phyloP scores from a whole-genome alignment of 148 eudicot genomes.

The Camellia lanceoleosa region DNA sequence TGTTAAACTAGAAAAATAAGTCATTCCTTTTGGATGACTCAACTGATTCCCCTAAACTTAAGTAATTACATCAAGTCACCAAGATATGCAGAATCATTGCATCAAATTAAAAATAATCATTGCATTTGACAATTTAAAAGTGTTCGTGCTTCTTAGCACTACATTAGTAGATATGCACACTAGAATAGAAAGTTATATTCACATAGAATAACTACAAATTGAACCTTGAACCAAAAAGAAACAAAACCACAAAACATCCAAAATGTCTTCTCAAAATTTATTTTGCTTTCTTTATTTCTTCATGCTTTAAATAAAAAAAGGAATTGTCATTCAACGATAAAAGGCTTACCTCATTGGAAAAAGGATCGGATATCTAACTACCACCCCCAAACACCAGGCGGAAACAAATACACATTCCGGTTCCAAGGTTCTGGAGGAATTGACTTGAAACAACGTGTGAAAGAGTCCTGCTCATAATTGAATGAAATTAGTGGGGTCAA shows the following conservation, averaged over 20 bases:
- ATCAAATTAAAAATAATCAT: neutral
- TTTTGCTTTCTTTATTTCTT: neutral
- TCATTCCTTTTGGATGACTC: neutral
- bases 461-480: constrained; percentile 70
- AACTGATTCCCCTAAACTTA: neutral
- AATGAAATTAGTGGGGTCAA: constrained; percentile 7
- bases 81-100: neutral
- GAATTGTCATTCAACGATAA: neutral
- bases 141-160: too few relatives aligned
- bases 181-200: neutral
- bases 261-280: neutral
- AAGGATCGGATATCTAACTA: constrained; percentile 70
- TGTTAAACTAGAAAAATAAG: neutral
- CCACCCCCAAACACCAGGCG: constrained; percentile 90
- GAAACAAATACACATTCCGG: constrained; percentile 93
- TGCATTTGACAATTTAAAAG: too few relatives aligned
- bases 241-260: neutral
- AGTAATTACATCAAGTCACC: too few relatives aligned
- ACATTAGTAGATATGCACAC: neutral
- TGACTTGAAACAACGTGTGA: constrained; percentile 98
- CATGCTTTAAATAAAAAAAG: neutral
- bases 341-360: constrained; percentile 75
- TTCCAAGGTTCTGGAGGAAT: constrained; percentile 98
- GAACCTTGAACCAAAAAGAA: neutral
- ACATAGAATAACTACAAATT: neutral